Evolutionary conservation across 2,329 filamentous ascomycete species (phyloP).

Genomic region (Amesomyces nigricolor): DNA sequence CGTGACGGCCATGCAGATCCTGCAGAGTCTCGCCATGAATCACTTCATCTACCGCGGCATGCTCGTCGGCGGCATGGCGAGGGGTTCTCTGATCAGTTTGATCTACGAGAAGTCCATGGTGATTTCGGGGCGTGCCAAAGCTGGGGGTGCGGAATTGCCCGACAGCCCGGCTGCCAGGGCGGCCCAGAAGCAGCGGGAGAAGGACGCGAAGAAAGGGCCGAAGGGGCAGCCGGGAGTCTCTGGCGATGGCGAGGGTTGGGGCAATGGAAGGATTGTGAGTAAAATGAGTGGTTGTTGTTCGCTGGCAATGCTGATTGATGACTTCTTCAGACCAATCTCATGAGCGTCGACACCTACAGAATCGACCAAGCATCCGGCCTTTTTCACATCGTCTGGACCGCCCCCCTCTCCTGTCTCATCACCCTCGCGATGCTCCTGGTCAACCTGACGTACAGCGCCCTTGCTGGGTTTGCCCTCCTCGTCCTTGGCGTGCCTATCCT

Average conservation of each 20-base stretch:
- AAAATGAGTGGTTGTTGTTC: background rate
- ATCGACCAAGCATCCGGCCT: constrained; percentile 82
- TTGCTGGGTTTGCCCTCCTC: constrained; percentile 81
- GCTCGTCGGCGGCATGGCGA: constrained; percentile 78
- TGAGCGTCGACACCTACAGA: constrained; percentile 93
- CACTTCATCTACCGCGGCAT: constrained; percentile 93
- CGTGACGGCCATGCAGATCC: constrained; percentile 77
- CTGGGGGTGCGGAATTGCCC: constrained; percentile 61
- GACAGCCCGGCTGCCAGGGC: constrained; percentile 44
- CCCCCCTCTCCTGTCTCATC: constrained; percentile 70
- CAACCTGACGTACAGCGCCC: constrained; percentile 84
- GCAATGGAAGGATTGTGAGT: constrained; percentile 71
- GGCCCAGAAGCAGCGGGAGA: constrained; percentile 32
- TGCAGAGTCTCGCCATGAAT: constrained; percentile 74
- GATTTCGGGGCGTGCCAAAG: constrained; percentile 80
- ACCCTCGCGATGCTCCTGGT: constrained; percentile 75
- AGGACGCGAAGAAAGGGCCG: constrained; percentile 35
- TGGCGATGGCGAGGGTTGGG: constrained; percentile 77
- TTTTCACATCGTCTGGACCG: constrained; percentile 88
- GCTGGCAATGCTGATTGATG: constrained; percentile 1
- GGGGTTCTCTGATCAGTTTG: constrained; percentile 74
- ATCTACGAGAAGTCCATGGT: constrained; percentile 93
- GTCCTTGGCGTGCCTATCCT: constrained; percentile 72
- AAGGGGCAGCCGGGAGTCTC: constrained; percentile 45
- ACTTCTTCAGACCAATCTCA: constrained; percentile 59